These are phyloP conservation scores for Carex pumila DNA, from an alignment of 176 grass and related monocot genomes.

Conservation along the genomic window DNA sequence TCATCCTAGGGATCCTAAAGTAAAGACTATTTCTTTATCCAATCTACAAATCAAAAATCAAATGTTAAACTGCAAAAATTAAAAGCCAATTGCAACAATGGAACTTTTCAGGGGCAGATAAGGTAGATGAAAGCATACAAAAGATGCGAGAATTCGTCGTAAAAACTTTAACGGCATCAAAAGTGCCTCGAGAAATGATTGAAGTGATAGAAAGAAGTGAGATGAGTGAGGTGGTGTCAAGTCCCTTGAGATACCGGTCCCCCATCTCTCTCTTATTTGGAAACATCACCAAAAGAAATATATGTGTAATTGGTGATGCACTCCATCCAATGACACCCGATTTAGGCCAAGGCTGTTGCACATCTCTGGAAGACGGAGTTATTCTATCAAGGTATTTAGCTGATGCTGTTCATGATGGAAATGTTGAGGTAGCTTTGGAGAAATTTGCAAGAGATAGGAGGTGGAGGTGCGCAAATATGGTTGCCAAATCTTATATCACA, in stretches of 20 bases:
- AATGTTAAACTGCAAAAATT: not conserved
- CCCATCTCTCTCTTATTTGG: slow-evolving; percentile 36
- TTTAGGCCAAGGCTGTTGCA: slow-evolving; percentile 63
- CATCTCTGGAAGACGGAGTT: slow-evolving; percentile 58
- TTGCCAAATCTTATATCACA: slow-evolving; percentile 12
- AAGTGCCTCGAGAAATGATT: slow-evolving; percentile 22
- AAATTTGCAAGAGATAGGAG: slow-evolving; percentile 39
- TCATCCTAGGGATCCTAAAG: not conserved
- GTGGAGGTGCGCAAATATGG: slow-evolving; percentile 45
- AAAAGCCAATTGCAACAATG: not conserved
- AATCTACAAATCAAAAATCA: not conserved
- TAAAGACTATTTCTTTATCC: not conserved
- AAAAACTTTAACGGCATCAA: slow-evolving; percentile 17
- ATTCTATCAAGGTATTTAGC: slow-evolving; percentile 39
- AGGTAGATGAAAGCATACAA: slow-evolving; percentile 16
- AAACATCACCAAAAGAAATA: slow-evolving; percentile 39
- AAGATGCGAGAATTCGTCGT: slow-evolving; percentile 43
- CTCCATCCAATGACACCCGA: slow-evolving; percentile 92
- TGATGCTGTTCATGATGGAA: slow-evolving; percentile 22
- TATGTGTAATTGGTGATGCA: slow-evolving; percentile 68
- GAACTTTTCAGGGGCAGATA: slow-evolving; percentile 20
- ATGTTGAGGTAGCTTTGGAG: slow-evolving; percentile 29
- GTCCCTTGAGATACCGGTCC: slow-evolving; percentile 42
- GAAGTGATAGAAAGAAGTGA: slow-evolving; percentile 39
- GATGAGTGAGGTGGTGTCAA: slow-evolving; percentile 33